Evolutionary conservation across 202 grass and related monocot species (phyloP), one percentile per base, ranked within the genome.

Genomic region (Panicum hallii): DNA sequence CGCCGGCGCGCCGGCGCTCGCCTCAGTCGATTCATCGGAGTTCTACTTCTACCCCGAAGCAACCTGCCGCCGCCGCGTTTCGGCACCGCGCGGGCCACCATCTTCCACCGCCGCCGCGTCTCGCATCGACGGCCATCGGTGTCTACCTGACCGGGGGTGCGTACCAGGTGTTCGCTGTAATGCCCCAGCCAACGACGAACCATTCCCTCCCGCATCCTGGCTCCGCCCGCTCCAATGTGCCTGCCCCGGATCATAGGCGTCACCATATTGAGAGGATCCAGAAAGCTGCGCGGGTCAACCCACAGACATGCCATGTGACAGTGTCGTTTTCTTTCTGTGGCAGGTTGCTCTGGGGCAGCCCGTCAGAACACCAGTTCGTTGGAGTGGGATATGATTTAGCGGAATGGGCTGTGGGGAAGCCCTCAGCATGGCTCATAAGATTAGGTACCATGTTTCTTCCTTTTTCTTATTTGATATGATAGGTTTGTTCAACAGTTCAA

Each of bases 111-210:
- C 53, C 34, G 13, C 46, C 9, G 42, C 13, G 20, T 28, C 22
- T 74, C 70, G 4, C n/a, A 43, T 64, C 3, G 14, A 26, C 5
- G 70, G 30, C 47, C 11, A 30, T 54, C 3, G 34, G 17, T 22
- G 44, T 78, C 46, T 48, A 38, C 74, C 70, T 50, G 42, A 38
- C 17, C 14, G 11, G 14, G n/a, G 3, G 15, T 44, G 74, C 67
- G 6, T 42, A 22, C 57, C 28, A 67, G 47, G 42, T 84, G 74
- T 58, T 88, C 67, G 49, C 20, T 48, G 67, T 84, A 88, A 84
- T 74, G 68, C 41, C 74, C 4, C 66, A 57, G 4, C 74, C 86
- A 49, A 60, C 9, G 44, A 13, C 23, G 23, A 14, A 28, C 4
- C 23, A 69, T 32, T 14, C 34, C 11, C 20, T 34, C 54, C 11